A percentile compares a stretch with the other conserved stretches of the same genome.
Conservation (phyloP, 1,139 yeast genomes). For the Hemisphaericaspora xylofermentans region DNA sequence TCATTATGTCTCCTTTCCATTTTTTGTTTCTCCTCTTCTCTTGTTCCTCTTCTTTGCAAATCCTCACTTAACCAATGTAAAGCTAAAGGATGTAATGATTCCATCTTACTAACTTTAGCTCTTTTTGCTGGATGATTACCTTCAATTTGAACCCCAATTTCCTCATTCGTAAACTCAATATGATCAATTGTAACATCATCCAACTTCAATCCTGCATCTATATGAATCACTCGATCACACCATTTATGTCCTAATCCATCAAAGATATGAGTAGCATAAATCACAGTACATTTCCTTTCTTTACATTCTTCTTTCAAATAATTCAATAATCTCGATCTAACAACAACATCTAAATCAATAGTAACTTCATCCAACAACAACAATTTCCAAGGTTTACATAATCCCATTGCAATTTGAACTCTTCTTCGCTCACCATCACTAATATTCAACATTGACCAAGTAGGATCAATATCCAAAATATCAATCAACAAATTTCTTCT, state of each 20-base stretch:
- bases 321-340: conserved; percentile 67
- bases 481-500: conserved; percentile 74
- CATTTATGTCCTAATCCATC: conserved; percentile 83
- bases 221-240: conserved; percentile 85
- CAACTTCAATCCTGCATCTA: conserved; percentile 59
- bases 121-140: conserved; percentile 14
- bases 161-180: conserved; percentile 18
- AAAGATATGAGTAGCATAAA: conserved; percentile 95
- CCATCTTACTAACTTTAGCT: conserved; percentile 42
- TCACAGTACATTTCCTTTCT: conserved; percentile 63
- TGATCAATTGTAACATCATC: conserved; percentile 25
- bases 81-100: conserved; percentile 70
- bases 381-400: conserved; percentile 85
- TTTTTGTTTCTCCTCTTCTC: conserved; percentile 51
- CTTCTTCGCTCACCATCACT: conserved; percentile 95
- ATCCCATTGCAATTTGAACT: conserved; percentile 92
- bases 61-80: conserved; percentile 62
- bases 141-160: conserved; percentile 19
- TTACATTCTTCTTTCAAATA: conserved; percentile 73
- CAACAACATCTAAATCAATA: conserved; percentile 91
- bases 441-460: conserved; percentile 89
- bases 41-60: conserved; percentile 49
- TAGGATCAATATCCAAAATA: conserved; percentile 77
- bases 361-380: conserved; percentile 90
- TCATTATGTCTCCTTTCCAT: conserved; percentile 47